Evolutionary conservation across 257 asterid species (phyloP).

Genomic region (Solanum bukasovii): DNA sequence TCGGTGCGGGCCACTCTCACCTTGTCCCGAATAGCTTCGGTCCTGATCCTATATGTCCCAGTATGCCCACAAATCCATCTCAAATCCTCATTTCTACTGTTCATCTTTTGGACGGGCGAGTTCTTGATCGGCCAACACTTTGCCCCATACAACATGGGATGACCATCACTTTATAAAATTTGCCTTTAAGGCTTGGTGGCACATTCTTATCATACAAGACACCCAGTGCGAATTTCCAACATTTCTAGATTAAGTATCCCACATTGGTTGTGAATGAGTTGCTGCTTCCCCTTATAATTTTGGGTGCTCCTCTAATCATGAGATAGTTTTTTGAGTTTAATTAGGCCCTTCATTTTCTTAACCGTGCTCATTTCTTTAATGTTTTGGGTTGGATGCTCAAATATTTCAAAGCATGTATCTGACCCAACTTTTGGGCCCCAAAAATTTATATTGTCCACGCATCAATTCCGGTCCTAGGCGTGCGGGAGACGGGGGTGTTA

Average conservation of each 20-base stretch:
- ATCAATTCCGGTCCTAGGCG: background rate
- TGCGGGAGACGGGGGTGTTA: background rate
- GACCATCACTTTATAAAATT: too few species aligned
- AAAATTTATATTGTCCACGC: background rate
- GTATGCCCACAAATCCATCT: too few species aligned
- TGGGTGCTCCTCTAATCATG: background rate
- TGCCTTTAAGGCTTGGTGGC: background rate
- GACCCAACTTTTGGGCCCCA: background rate
- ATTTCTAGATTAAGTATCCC: background rate
- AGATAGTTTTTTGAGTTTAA: background rate
- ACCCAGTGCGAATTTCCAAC: background rate
- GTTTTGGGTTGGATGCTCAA: background rate
- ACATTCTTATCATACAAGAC: background rate
- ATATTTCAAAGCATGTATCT: background rate
- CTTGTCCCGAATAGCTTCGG: too few species aligned
- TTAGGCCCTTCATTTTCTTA: background rate
- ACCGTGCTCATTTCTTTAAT: background rate
- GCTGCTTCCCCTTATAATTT: background rate
- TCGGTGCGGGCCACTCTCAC: too few species aligned
- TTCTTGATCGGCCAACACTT: too few species aligned
- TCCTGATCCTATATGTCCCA: too few species aligned
- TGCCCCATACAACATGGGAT: too few species aligned
- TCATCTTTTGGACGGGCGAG: too few species aligned
- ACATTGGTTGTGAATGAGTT: background rate
- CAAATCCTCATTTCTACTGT: too few species aligned